phyloP scores from a whole-genome alignment of 2,329 filamentous ascomycete genomes.

The Fusarium miscanthi region DNA sequence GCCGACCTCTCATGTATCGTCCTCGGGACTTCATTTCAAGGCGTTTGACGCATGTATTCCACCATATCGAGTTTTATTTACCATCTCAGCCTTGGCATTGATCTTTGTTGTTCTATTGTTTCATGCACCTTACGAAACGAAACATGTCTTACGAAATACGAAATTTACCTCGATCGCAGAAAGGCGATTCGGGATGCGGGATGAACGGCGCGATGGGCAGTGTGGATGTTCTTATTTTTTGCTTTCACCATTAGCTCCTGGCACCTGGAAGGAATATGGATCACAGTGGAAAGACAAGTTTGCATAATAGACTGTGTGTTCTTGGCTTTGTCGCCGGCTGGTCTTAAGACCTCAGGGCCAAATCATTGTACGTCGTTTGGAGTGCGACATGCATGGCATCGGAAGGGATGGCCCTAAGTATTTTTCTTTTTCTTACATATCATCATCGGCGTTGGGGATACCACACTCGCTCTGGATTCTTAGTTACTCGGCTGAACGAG shows the following conservation, averaged over 20 bases:
- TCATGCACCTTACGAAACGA: constrained; percentile 46
- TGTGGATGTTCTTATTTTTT: constrained; percentile 22
- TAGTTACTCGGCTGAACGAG: constrained; percentile 15
- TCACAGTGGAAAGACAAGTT: constrained; percentile 39
- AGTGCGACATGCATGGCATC: constrained; percentile 40
- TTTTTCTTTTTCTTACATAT: constrained; percentile 23
- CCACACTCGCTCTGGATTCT: constrained; percentile 43
- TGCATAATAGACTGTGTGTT: constrained; percentile 37
- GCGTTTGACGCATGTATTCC: constrained; percentile 45
- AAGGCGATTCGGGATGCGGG: constrained; percentile 40
- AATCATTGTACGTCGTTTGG: constrained; percentile 41
- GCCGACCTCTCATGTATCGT: constrained; percentile 1
- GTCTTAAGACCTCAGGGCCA: constrained; percentile 21
- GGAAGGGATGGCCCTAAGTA: constrained; percentile 35
- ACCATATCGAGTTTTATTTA: constrained; percentile 35
- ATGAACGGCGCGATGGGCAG: constrained; percentile 42
- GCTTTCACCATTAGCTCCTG: constrained; percentile 31
- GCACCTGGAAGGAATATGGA: constrained; percentile 34
- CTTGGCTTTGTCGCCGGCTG: constrained; percentile 23
- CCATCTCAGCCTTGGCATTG: constrained; percentile 25
- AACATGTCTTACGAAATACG: constrained; percentile 51
- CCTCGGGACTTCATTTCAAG: constrained; percentile 39
- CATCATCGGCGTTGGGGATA: constrained; percentile 43
- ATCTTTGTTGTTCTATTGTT: constrained; percentile 41
- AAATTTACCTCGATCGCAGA: constrained; percentile 43